Base-by-base conservation (phyloP, 768 basidiomycete species). In the Termitomyces sp. region DNA sequence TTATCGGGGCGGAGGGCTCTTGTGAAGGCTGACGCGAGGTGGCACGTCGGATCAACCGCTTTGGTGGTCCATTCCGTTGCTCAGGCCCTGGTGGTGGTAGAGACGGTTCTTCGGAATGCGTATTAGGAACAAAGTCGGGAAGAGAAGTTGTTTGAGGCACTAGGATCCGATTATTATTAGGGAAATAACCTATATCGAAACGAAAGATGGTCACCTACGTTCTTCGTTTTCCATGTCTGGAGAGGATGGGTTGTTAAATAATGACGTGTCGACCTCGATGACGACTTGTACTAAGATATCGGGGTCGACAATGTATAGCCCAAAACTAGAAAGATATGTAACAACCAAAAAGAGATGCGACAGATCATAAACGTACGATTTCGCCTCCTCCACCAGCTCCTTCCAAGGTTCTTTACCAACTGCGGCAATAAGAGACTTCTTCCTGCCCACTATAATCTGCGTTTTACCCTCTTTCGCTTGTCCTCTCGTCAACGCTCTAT, bases 371-470 rank as follows among this genome's bases (percentile, higher is more conserved):
- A 66, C 70, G 14, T 46, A 88, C 88, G 70, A 75, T 60, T 72
- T 72, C 1, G 81, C 81, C 59, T 82, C 81, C 0, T 75, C 68
- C 0, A 73, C 70, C 35, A 88, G 66, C 37, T 80, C 77, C 30
- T 70, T 68, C 86, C 85, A 90, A 21, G 59, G 72, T n/a, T 76
- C 76, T 21, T 66, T 62, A 2, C 85, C 85, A n/a, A 85, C 67
- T 1, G 77, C 82, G 11, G 77, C 70, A 27, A 72, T 66, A 60
- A 87, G 73, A 0, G 73, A 70, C 4, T 68, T 72, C 25, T 69
- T 67, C 49, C 87, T 79, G 0, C 78, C 81, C 8, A 91, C 70
- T 5, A 86, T 69, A 34, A 82, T 73, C 21, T 85, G 68, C 14
- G 68, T 74, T 62, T 79, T 74, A 2, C 76, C 76, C 51, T 72